phyloP scores from a whole-genome alignment of 208 protist genomes.

The Crithidia mellificae region DNA sequence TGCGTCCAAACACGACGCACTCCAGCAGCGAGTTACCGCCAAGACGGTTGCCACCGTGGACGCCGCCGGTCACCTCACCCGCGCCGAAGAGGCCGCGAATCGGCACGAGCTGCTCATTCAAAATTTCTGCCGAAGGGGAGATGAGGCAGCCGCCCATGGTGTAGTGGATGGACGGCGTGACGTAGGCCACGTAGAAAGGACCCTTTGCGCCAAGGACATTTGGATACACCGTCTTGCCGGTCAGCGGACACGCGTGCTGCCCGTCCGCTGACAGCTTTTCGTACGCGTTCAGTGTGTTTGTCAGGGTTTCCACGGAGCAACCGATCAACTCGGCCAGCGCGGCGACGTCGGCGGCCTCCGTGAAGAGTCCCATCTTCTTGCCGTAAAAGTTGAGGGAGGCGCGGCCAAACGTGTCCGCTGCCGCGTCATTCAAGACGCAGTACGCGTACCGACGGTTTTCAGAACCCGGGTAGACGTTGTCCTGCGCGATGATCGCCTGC shows the following conservation, averaged over 20 bases:
- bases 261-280: constrained; percentile 32
- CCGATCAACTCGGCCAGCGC: constrained; percentile 69
- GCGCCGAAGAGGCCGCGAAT: constrained; percentile 94
- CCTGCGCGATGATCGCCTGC: constrained; percentile 77
- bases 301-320: constrained; percentile 39
- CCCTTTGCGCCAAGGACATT: constrained; percentile 58
- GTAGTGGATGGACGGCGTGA: constrained; percentile 97
- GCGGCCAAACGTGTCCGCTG: constrained; percentile 64
- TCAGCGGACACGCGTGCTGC: constrained; percentile 40
- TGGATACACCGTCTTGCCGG: constrained; percentile 83
- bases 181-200: constrained; percentile 78
- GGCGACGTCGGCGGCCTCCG: constrained; percentile 34
- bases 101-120: constrained; percentile 55
- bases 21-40: constrained; percentile 96
- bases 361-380: constrained; percentile 70
- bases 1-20: constrained; percentile 69
- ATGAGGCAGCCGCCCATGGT: constrained; percentile 96
- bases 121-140: constrained; percentile 76
- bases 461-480: constrained; percentile 56
- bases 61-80: constrained; percentile 96
- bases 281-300: constrained; percentile 58
- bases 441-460: constrained; percentile 58
- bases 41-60: constrained; percentile 97
- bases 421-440: constrained; percentile 81
- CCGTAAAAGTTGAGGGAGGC: constrained; percentile 80